Conservation (phyloP, 306 rosid genomes). For the Prunus mume region DNA sequence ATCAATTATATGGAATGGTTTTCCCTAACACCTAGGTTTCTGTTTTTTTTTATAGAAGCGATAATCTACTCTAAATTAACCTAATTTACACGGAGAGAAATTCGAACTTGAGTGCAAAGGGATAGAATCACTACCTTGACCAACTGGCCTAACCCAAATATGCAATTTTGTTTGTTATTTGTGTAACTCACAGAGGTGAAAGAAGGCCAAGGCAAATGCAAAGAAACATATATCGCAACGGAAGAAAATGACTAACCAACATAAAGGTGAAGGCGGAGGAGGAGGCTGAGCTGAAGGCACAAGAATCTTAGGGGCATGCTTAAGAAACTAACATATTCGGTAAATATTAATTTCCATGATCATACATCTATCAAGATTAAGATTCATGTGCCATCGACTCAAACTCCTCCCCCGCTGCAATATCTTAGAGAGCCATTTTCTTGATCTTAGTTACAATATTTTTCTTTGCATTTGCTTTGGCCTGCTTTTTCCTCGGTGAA, state of each 20-base stretch:
- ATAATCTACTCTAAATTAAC: not conserved
- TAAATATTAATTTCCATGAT: not conserved
- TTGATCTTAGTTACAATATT: not conserved
- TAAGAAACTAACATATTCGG: not conserved
- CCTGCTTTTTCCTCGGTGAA: not conserved
- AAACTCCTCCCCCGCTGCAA: not conserved
- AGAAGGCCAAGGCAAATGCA: not conserved
- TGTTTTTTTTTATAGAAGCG: not conserved
- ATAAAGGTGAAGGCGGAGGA: not conserved
- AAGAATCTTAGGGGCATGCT: not conserved
- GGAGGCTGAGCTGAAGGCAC: not conserved
- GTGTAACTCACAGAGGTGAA: not conserved
- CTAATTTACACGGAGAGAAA: no score
- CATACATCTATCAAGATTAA: not conserved
- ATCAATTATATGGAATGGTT: not conserved
- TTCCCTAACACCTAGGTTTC: not conserved
- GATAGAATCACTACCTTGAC: no score
- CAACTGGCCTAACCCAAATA: not conserved
- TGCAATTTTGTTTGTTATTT: not conserved
- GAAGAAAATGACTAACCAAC: not conserved
- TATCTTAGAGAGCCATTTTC: not conserved
- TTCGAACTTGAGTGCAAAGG: no score
- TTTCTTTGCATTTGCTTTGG: not conserved
- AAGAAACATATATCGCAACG: not conserved
- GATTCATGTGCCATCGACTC: not conserved